phyloP scores from a whole-genome alignment of 768 basidiomycete genomes.

The Epithele typhae region DNA sequence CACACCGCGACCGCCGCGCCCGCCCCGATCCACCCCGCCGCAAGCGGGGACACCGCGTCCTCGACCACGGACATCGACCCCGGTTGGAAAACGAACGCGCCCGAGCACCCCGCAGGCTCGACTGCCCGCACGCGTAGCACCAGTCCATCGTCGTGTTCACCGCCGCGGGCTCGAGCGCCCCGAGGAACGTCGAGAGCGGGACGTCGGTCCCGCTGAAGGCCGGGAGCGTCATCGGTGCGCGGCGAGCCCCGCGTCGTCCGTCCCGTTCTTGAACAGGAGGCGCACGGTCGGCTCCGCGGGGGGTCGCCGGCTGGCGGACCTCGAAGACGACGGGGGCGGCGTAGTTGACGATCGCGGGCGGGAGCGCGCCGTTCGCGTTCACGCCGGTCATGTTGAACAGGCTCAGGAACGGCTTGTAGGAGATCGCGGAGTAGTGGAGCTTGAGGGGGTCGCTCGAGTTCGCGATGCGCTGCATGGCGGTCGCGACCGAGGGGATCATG shows the following conservation, averaged over 20 bases:
- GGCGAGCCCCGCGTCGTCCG: constrained; percentile 40
- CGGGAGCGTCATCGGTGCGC: constrained; percentile 43
- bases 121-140: constrained; percentile 59
- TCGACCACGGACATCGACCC: constrained; percentile 15
- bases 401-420: constrained; percentile 77
- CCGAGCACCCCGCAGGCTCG: constrained; percentile 51
- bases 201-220: constrained; percentile 39
- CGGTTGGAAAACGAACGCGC: constrained; percentile 36
- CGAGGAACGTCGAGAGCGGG: constrained; percentile 47
- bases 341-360: constrained; percentile 62
- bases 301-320: constrained; percentile 44
- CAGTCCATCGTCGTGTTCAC: constrained; percentile 52
- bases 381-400: constrained; percentile 74
- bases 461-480: constrained; percentile 47
- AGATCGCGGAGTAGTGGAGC: constrained; percentile 53
- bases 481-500: constrained; percentile 56
- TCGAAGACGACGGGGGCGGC: constrained; percentile 56
- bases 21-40: constrained; percentile 68
- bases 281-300: constrained; percentile 48
- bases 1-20: constrained; percentile 28
- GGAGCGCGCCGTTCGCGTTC: constrained; percentile 42
- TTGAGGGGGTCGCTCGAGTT: constrained; percentile 49
- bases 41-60: constrained; percentile 37
- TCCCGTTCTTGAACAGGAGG: constrained; percentile 70
- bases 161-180: constrained; percentile 39